These are phyloP conservation scores for Coix lacrymajobi DNA, from an alignment of 176 grass and related monocot species.

Conservation along the genomic window DNA sequence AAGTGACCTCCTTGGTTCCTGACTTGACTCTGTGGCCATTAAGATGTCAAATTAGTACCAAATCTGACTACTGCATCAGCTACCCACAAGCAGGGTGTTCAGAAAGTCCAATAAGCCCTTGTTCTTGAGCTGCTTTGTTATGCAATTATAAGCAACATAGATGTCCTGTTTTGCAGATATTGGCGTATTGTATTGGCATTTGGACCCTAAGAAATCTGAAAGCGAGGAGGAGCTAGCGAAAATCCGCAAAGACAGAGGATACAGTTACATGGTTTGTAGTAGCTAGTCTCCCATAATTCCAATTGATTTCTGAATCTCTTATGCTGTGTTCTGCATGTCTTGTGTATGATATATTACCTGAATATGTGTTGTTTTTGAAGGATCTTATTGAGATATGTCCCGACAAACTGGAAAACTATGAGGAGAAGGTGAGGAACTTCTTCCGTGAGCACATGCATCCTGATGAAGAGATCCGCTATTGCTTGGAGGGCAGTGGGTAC, in stretches of 20 bases:
- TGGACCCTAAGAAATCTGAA: slow-evolving; percentile 72
- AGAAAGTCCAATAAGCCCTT: not conserved
- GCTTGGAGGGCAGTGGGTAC: slow-evolving; percentile 81
- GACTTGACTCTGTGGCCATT: not conserved
- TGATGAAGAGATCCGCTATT: slow-evolving; percentile 94
- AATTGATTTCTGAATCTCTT: not conserved
- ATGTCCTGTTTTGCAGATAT: slow-evolving; percentile 54
- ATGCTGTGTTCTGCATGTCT: not conserved
- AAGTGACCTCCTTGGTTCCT: not conserved
- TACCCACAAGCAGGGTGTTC: not conserved
- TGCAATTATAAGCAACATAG: not conserved
- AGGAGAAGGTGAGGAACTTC: slow-evolving; percentile 86
- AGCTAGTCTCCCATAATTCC: not conserved
- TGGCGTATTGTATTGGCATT: slow-evolving; percentile 76
- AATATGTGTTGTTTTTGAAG: slow-evolving; percentile 33
- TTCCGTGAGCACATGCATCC: slow-evolving; percentile 81
- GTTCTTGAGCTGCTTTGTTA: not conserved
- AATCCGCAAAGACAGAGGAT: slow-evolving; percentile 79
- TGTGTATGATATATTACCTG: slow-evolving; percentile 7
- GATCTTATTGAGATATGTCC: slow-evolving; percentile 76
- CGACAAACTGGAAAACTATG: slow-evolving; percentile 84
- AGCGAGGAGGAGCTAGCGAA: slow-evolving; percentile 62
- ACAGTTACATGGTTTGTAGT: slow-evolving; percentile 67
- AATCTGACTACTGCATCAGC: not conserved
- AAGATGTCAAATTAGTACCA: not conserved